Base-by-base conservation (phyloP, 2,329 filamentous ascomycete genomes). In the Hypoxylon sp. region DNA sequence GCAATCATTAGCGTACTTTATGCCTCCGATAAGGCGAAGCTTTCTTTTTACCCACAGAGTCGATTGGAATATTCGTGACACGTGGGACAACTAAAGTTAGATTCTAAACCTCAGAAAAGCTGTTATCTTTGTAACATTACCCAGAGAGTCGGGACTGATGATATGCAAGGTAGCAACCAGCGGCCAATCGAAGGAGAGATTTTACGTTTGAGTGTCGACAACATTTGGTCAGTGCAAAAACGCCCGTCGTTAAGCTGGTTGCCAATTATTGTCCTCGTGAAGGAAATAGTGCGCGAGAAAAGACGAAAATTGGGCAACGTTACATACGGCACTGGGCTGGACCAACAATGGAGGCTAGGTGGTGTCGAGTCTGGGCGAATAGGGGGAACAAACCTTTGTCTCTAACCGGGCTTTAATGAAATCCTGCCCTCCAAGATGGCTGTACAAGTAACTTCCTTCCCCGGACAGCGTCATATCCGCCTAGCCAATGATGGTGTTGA, bases 221-320 rank as follows among this genome's bases (percentile, higher is more conserved):
- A 31, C 42, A 57, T 39, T 58, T 46, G 17, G 39, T 19, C 29
- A 24, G 10, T n/a, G 17, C 33, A 53, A 59, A 29, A 48, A 46
- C 22, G 64, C 59, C 39, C 63, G 39, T 44, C 31, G 52, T 35
- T 17, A 55, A 55, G 35, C 29, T 22, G 37, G 53, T 26, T 10
- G 31, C 24, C 42, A 3, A 39, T 35, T 22, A 24, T 42, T 50
- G 57, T 54, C 33, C 53, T 54, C 46, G 59, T 63, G 59, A n/a
- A 22, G 26, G 35, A 24, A 58, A 59, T 53, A 48, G 46, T 13
- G 47, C 47, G 47, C 46, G 17, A 53, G 52, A 33, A 33, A 48
- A 22, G 31, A 33, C 29, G 35, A 57, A 63, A 42, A 10, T 22
- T 59, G 55, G 70, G 74, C 74, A 76, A 76, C 74, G 74, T 76